phyloP scores from a whole-genome alignment of 2,329 filamentous ascomycete species.

The Fonsecaea erecta region DNA sequence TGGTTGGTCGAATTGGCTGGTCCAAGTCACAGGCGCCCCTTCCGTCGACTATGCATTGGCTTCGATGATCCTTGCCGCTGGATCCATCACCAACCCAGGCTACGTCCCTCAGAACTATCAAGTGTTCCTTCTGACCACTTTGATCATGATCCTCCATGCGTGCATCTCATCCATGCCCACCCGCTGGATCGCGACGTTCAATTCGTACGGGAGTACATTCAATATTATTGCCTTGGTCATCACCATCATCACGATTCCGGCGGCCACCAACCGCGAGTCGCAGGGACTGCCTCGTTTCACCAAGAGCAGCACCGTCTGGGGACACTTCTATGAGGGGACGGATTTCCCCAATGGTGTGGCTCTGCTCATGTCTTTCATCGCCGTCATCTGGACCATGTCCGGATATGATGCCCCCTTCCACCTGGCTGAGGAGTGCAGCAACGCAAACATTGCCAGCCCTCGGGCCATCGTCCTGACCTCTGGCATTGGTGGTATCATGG shows the following conservation, averaged over 20 bases:
- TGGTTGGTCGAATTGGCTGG: slow-evolving; percentile 72
- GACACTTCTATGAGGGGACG: slow-evolving; percentile 67
- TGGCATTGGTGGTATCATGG: slow-evolving; percentile 67
- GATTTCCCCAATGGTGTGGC: slow-evolving; percentile 70
- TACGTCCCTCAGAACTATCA: slow-evolving; percentile 70
- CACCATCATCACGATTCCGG: slow-evolving; percentile 71
- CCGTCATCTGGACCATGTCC: slow-evolving; percentile 70
- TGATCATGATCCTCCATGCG: slow-evolving; percentile 71
- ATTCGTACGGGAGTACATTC: slow-evolving; percentile 70
- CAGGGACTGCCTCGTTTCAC: slow-evolving; percentile 64
- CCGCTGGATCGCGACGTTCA: slow-evolving; percentile 70
- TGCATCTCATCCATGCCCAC: slow-evolving; percentile 73
- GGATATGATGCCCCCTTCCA: slow-evolving; percentile 74
- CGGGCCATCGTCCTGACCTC: slow-evolving; percentile 74
- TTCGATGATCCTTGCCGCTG: slow-evolving; percentile 73
- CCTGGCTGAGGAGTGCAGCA: slow-evolving; percentile 75
- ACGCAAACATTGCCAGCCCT: slow-evolving; percentile 71
- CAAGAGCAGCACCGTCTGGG: slow-evolving; percentile 65
- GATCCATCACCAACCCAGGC: slow-evolving; percentile 68
- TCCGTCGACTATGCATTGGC: slow-evolving; percentile 69
- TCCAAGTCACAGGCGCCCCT: slow-evolving; percentile 68
- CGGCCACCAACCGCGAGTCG: slow-evolving; percentile 56
- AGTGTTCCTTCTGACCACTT: slow-evolving; percentile 68
- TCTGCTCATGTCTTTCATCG: slow-evolving; percentile 72
- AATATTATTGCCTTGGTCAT: slow-evolving; percentile 71